Percentiles rank a stretch among this genome's conserved stretches.
These are phyloP conservation scores for Chionographis japonica DNA, from an alignment of 106 monocot species.

Conservation along the genomic window DNA sequence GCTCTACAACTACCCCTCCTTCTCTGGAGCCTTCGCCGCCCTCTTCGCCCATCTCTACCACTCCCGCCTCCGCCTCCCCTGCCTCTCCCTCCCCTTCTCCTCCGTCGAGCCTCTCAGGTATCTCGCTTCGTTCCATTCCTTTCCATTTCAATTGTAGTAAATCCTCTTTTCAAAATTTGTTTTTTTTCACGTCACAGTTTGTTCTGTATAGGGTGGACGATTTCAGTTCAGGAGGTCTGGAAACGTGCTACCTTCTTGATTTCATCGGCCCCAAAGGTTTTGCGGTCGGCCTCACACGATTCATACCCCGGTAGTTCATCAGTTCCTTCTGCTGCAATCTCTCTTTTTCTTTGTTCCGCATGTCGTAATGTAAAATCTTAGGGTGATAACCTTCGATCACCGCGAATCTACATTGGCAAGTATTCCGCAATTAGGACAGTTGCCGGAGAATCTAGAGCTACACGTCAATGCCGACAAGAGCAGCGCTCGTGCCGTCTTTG, in stretches of 20 bases:
- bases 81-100: slow-evolving; percentile 71
- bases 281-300: slow-evolving; percentile 38
- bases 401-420: slow-evolving; percentile 31
- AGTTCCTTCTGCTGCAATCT: neutral
- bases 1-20: slow-evolving; percentile 82
- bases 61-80: slow-evolving; percentile 36
- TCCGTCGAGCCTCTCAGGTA: slow-evolving; percentile 69
- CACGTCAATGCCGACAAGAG: slow-evolving; percentile 44
- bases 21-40: slow-evolving; percentile 65
- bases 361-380: too few species aligned
- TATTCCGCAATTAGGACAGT: slow-evolving; percentile 18
- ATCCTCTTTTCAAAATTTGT: neutral
- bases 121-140: neutral
- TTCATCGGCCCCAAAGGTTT: slow-evolving; percentile 63
- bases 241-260: slow-evolving; percentile 77
- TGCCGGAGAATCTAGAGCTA: slow-evolving; percentile 56
- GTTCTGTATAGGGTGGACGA: slow-evolving; percentile 40
- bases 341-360: neutral
- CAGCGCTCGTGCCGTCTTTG: slow-evolving; percentile 50
- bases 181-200: neutral
- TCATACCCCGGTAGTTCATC: slow-evolving; percentile 40
- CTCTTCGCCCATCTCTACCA: slow-evolving; percentile 67
- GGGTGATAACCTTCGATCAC: slow-evolving; percentile 71
- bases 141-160: neutral
- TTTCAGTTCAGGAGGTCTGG: slow-evolving; percentile 30